phyloP scores from a whole-genome alignment of 129 eudicot genomes.

The Helichrysum umbraculigerum region DNA sequence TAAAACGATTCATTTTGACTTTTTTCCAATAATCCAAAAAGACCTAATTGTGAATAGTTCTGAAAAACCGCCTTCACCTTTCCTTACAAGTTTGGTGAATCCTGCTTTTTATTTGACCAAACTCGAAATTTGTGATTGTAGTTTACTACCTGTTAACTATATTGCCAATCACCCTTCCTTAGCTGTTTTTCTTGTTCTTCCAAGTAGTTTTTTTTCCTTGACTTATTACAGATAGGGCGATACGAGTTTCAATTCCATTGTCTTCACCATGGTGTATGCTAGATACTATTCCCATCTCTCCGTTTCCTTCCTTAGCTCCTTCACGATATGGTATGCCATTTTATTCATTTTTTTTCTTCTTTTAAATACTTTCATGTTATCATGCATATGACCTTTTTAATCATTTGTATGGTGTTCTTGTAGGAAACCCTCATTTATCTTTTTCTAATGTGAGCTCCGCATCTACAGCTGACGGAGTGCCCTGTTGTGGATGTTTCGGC shows the following conservation, averaged over 20 bases:
- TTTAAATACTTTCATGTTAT: neutral
- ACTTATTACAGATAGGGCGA: slow-evolving; percentile 37
- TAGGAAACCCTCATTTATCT: slow-evolving; percentile 50
- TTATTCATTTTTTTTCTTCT: neutral
- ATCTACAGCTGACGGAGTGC: slow-evolving; percentile 46
- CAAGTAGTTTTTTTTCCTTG: slow-evolving; percentile 10
- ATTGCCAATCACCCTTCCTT: too few relatives aligned
- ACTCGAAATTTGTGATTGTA: too few relatives aligned
- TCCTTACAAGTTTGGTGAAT: neutral
- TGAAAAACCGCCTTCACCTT: too few relatives aligned
- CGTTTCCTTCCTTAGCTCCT: slow-evolving; percentile 31
- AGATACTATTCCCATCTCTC: slow-evolving; percentile 25
- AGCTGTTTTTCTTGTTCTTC: neutral
- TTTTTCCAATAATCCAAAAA: too few relatives aligned
- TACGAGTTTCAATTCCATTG: slow-evolving; percentile 40
- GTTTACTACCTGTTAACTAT: too few relatives aligned
- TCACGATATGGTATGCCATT: slow-evolving; percentile 40
- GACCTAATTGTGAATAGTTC: too few relatives aligned
- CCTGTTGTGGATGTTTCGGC: slow-evolving; percentile 72
- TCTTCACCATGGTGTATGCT: slow-evolving; percentile 38
- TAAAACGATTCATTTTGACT: too few relatives aligned
- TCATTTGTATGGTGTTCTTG: slow-evolving; percentile 28
- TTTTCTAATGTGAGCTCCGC: slow-evolving; percentile 43
- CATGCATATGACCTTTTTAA: neutral
- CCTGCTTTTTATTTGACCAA: neutral